Conservation (phyloP, 2,329 filamentous ascomycete species). For the Penicillium vulpinum region DNA sequence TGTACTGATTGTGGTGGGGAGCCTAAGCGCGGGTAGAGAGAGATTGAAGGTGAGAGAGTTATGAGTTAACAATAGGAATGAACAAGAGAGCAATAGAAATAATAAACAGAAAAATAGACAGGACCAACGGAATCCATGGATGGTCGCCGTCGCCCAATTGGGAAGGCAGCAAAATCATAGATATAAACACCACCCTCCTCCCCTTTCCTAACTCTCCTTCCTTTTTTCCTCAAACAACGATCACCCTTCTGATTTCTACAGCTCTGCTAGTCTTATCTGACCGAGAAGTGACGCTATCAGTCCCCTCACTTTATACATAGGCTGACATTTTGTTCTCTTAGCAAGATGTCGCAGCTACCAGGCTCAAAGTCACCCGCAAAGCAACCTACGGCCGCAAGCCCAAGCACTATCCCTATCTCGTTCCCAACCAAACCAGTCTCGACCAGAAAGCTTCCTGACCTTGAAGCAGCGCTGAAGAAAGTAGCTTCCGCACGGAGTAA, state of each 20-base stretch:
- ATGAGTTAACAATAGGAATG: not conserved
- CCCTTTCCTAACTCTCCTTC: not conserved
- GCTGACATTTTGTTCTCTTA: not conserved
- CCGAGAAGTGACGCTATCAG: not conserved
- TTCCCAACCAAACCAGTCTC: not conserved
- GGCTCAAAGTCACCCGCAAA: not conserved
- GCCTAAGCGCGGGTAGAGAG: no score
- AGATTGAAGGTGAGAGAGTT: not conserved
- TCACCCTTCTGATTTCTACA: not conserved
- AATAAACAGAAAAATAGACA: not conserved
- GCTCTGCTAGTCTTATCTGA: not conserved
- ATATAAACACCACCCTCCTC: not conserved
- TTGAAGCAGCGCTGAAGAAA: not conserved
- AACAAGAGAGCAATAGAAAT: no score
- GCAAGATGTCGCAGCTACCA: not conserved
- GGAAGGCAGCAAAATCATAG: not conserved
- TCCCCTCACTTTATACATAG: not conserved
- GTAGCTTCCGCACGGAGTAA: not conserved
- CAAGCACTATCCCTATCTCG: not conserved
- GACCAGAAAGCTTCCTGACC: not conserved
- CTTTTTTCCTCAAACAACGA: not conserved
- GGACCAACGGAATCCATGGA: not conserved
- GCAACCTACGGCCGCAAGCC: not conserved
- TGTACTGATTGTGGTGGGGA: no score
- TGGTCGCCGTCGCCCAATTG: not conserved